Base-by-base conservation (phyloP, 768 basidiomycete genomes). In the Phylloporus rhodoxanthus region DNA sequence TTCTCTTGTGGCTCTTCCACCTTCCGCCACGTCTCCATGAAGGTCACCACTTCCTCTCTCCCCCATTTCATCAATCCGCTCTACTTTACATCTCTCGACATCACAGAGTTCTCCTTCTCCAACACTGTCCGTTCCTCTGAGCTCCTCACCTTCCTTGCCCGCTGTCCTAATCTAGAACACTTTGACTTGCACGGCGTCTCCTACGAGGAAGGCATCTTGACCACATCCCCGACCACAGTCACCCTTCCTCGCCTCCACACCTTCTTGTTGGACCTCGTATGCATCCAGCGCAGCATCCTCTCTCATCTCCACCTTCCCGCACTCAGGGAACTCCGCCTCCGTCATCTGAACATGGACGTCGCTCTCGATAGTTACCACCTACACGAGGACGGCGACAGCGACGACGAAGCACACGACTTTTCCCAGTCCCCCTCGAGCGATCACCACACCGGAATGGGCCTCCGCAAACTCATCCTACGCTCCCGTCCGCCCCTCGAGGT, bases 401-500 rank as follows among this genome's bases (percentile, higher is more conserved):
- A 85, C 8, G 87, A 89, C 55, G 87, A 87, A 57, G 81, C 80
- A 14, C 56, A 66, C 14, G 87, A 90, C 67, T 87, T 75, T 56
- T 89, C 87, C 4, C 84, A 84, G 59, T 87, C 85, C 5, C 84
- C 84, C 15, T 84, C 72, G 60, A 89, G 84, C 47, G 87, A 89
- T 63, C 82, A 76, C 42, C 84, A 84, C 19, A 89, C 84, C 2
- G 87, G 87, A 19, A 85, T 88, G 85, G 87, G 87, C 10, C 68
- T 90, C 19, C 81, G 87, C 25, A 74, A 70, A 39, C 75, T 90
- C 47, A 74, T 88, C 28, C 59, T 67, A 8, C 78, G 83, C 9
- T 82, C 75, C 49, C 70, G 69, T 43, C 87, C 87, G 2, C 84
- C 84, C 13, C 68, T 90, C 34, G 73, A 73, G 42, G 65, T 80